These are phyloP conservation scores for Logfia minima DNA, from an alignment of 129 eudicot genomes.

Conservation along the genomic window DNA sequence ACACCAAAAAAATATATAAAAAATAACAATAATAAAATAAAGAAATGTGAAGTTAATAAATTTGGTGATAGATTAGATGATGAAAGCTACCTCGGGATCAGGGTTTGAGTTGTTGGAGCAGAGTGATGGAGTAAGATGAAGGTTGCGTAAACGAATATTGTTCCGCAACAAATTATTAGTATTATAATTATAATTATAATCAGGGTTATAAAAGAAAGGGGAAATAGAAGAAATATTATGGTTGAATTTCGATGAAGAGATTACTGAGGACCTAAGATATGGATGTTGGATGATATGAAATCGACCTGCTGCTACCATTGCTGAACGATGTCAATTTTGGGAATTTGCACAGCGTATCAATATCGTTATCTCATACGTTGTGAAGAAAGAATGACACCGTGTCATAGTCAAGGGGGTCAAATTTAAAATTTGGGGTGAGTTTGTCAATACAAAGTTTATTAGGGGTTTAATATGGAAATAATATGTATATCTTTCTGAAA, in stretches of 20 bases:
- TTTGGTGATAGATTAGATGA: no score
- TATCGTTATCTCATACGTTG: slow-evolving; percentile 23
- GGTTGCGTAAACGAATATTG: slow-evolving; percentile 34
- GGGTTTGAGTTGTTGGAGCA: slow-evolving; percentile 40
- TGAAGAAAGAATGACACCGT: not conserved
- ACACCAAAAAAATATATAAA: not conserved
- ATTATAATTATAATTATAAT: not conserved
- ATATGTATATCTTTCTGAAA: not conserved
- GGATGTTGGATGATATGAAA: slow-evolving; percentile 50
- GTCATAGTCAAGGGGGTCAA: not conserved
- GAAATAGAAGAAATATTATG: slow-evolving; percentile 11
- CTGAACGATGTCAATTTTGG: not conserved
- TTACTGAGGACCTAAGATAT: slow-evolving; percentile 20
- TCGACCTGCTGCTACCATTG: slow-evolving; percentile 32
- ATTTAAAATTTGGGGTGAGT: not conserved
- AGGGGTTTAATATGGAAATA: not conserved
- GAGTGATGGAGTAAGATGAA: slow-evolving; percentile 49
- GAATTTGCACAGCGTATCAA: not conserved
- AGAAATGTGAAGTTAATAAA: not conserved
- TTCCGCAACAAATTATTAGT: not conserved
- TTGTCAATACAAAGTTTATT: not conserved
- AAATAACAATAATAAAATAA: not conserved
- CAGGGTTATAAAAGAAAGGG: slow-evolving; percentile 33
- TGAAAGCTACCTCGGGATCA: slow-evolving; percentile 33
- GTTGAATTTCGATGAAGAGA: slow-evolving; percentile 18